phyloP scores from a whole-genome alignment of 176 grass and related monocot species.

The Oryza rufipogon region DNA sequence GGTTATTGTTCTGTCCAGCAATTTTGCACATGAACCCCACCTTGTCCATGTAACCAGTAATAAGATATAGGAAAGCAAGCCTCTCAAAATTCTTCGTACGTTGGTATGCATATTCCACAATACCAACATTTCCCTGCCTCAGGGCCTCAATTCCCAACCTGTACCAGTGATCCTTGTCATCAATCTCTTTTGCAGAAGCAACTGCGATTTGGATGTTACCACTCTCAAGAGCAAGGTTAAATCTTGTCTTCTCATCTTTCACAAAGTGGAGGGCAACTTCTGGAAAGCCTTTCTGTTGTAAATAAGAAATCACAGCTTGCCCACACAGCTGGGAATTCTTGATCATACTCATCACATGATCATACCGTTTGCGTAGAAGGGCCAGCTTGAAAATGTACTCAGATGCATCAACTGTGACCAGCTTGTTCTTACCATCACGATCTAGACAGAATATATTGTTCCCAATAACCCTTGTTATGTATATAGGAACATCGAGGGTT shows the following conservation, averaged over 20 bases:
- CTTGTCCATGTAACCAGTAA: slow-evolving; percentile 84
- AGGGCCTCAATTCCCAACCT: slow-evolving; percentile 80
- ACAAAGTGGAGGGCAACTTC: slow-evolving; percentile 91
- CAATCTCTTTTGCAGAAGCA: slow-evolving; percentile 92
- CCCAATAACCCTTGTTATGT: slow-evolving; percentile 71
- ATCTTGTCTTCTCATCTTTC: slow-evolving; percentile 82
- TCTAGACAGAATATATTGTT: slow-evolving; percentile 71
- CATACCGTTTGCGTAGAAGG: slow-evolving; percentile 61
- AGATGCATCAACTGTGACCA: slow-evolving; percentile 72
- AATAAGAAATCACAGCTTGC: slow-evolving; percentile 79
- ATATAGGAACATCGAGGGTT: slow-evolving; percentile 76
- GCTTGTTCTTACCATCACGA: slow-evolving; percentile 73
- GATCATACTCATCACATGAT: slow-evolving; percentile 86
- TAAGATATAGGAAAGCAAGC: slow-evolving; percentile 88
- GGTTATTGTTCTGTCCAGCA: slow-evolving; percentile 79
- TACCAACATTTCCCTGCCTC: slow-evolving; percentile 84
- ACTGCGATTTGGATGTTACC: slow-evolving; percentile 96
- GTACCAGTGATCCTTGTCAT: slow-evolving; percentile 98
- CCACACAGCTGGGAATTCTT: slow-evolving; percentile 76
- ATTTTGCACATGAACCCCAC: slow-evolving; percentile 84
- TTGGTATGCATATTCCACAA: slow-evolving; percentile 93
- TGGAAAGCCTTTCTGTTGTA: slow-evolving; percentile 84
- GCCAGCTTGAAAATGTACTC: slow-evolving; percentile 92
- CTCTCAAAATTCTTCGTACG: slow-evolving; percentile 94
- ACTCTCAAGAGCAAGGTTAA: slow-evolving; percentile 92